Evolutionary conservation across 805 yeast genomes (phyloP), one percentile per base, ranked within the genome.

Genomic region (Saturnispora besseyi): DNA sequence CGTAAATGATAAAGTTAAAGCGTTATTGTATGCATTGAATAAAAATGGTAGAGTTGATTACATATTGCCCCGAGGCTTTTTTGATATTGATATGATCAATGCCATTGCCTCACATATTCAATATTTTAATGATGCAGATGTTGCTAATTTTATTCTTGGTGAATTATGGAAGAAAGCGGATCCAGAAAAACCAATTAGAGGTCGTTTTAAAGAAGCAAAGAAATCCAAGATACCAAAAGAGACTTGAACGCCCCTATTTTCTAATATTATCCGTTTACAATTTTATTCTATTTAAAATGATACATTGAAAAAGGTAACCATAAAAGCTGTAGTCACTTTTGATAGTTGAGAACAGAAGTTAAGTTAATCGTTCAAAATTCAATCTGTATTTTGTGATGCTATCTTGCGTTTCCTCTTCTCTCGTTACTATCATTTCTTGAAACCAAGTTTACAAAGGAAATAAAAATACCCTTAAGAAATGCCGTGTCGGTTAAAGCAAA

Each of bases 31-130:
- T 2, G 59, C 62, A 3, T 68, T 84, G 51, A 91, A 91, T 57
- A 73, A 77, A 41, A 76, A 78, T 21, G 96, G 96, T 0, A 72
- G 97, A 48, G 71, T 91, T 1, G 99, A 91, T 63, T 88, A 85
- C 63, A 74, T 82, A 3, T 68, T 91, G 24, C 87, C 87, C 3
- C 84, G 82, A 61, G 87, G 91, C 9, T 73, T 83, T 22, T 76
- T 90, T 54, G 96, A 89, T 58, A 75, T 89, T 21, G 85, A 95
- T 29, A 64, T 88, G 33, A 72, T 91, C 10, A 77, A 88, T 3
- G 93, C 96, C 0, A 71, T 91, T 8, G 86, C 86, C 45, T 93
- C 98, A 0, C 99, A 91, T 64, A 80, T 87, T 12, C 80, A 87
- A 44, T 91, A 91, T 63, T 83, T 91, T 62, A 96, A 88, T 61